Evolutionary conservation across 306 rosid species (phyloP), one percentile per base, ranked within the genome.

Genomic region (Senna tora): DNA sequence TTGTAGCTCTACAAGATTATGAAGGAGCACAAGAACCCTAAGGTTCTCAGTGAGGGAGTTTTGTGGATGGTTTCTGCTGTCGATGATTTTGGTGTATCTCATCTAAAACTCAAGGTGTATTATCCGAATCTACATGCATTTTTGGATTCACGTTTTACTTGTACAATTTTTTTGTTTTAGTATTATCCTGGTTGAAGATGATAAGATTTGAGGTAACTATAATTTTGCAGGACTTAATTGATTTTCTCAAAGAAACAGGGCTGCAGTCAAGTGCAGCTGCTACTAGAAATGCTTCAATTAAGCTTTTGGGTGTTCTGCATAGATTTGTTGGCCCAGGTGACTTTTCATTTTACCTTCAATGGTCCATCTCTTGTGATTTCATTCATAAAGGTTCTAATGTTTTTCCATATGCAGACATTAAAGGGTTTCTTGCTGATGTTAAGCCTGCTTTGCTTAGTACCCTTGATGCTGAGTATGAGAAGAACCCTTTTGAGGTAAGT

Each of bases 291-390:
- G 84, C 93, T 76, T 89, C 99, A 78, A 92, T 88, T 75, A 95
- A 95, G 83, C 87, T 95, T 69, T 88, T 95, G 76, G 99, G 99
- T 65, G 94, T 83, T 59, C 67, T 88, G 71, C 99, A 95, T 80
- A 95, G 86, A 87, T 95, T 89, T 90, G 96, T 95, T 83, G 99
- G 99, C 73, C 99, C 97, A 88, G 99, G 99, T 95, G 80, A 86
- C 39, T 57, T 45, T 56, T 68, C 39, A 36, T 74, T 70, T 70
- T n/a, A 32, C 47, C 36, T 78, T 72, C 33, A 46, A 57, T 25
- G 22, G 59, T 66, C 71, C 42, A 25, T 60, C 34, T 60, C 42
- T 71, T 15, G 30, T 19, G 9, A 66, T 46, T 73, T 45, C 17
- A 19, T 65, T 73, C 55, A 61, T 52, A 12, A 32, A 54, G 75